phyloP scores from a whole-genome alignment of 2,329 filamentous ascomycete species.

The Metarhizium album region DNA sequence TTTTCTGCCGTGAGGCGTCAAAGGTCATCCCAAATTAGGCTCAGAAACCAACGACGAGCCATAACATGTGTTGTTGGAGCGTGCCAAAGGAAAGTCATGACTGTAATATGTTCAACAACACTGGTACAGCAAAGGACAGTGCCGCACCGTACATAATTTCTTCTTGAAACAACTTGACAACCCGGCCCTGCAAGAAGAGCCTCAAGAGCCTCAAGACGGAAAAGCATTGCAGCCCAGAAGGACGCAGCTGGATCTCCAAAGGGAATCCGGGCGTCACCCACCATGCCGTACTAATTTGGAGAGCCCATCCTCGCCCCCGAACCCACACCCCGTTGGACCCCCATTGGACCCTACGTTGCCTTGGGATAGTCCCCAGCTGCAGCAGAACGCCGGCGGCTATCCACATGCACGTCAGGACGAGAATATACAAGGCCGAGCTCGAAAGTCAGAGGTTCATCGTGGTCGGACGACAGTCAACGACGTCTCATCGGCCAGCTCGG shows the following conservation, averaged over 20 bases:
- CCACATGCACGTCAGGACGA: constrained; percentile 19
- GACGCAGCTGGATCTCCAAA: not conserved
- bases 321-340: constrained; percentile 1
- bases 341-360: constrained; percentile 3
- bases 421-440: constrained; percentile 9
- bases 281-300: not conserved
- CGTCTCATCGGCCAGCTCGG: not conserved
- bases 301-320: constrained; percentile 3
- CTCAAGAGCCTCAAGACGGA: not conserved
- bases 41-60: not conserved
- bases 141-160: not conserved
- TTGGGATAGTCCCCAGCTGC: constrained; percentile 1
- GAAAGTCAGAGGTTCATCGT: not conserved
- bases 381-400: constrained; percentile 19
- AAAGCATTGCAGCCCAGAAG: not conserved
- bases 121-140: not conserved
- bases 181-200: not conserved
- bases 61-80: not conserved
- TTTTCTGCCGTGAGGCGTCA: not conserved
- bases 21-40: not conserved
- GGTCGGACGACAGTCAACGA: not conserved
- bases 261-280: not conserved
- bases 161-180: not conserved
- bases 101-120: not conserved
- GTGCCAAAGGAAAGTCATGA: not conserved